Percentiles rank a stretch among this genome's conserved stretches.
These are phyloP conservation scores for Candida odintsovae DNA, from an alignment of 805 yeast genomes.

Conservation along the genomic window DNA sequence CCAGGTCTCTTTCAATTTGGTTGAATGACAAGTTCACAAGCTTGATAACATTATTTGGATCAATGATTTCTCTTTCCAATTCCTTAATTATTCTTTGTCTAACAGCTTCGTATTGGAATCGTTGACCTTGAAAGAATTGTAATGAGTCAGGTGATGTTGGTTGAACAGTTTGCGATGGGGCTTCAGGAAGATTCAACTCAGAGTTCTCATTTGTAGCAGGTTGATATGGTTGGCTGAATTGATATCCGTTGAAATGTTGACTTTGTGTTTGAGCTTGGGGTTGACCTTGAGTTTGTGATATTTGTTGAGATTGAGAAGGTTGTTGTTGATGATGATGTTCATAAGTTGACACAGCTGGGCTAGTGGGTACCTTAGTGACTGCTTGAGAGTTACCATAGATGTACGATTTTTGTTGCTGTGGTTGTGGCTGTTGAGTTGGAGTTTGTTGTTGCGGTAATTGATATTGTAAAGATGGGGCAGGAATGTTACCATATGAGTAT, in stretches of 20 bases:
- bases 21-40: constrained; percentile 16
- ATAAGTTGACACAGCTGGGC: neutral
- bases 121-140: constrained; percentile 16
- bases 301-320: constrained; percentile 5
- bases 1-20: constrained; percentile 19
- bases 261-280: constrained; percentile 5
- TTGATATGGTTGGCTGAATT: neutral
- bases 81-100: constrained; percentile 15
- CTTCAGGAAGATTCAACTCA: neutral
- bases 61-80: constrained; percentile 10
- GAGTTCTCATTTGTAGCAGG: neutral
- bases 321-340: constrained; percentile 3
- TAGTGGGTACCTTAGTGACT: neutral
- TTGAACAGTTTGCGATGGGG: neutral
- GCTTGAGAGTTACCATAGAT: constrained; percentile 1
- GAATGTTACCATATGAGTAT: neutral
- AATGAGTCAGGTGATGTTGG: constrained; percentile 2
- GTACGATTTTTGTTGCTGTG: constrained; percentile 4
- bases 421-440: constrained; percentile 8
- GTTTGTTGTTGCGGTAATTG: constrained; percentile 2
- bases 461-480: constrained; percentile 1
- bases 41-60: constrained; percentile 6
- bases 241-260: neutral
- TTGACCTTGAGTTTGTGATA: constrained; percentile 3
- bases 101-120: constrained; percentile 17